Evolutionary conservation across 768 basidiomycete genomes (phyloP).

Genomic region (Rhizopogon vesiculosus): DNA sequence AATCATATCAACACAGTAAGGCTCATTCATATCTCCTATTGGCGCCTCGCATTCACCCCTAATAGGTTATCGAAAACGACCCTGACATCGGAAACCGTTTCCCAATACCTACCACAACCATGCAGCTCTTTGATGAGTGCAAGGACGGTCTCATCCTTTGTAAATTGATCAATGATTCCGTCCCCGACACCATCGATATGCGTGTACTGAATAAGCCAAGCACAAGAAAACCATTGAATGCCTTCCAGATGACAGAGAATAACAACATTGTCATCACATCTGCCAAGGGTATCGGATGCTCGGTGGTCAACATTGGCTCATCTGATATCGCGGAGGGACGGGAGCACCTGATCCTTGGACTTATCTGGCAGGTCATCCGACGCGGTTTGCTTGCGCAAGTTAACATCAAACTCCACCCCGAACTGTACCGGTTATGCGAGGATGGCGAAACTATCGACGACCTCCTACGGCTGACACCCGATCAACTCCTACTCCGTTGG

Average conservation of each 20-base stretch:
- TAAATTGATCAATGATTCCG: slow-evolving; percentile 99
- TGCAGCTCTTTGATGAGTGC: slow-evolving; percentile 98
- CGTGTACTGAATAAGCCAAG: slow-evolving; percentile 94
- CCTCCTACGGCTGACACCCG: slow-evolving; percentile 87
- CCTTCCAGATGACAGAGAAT: slow-evolving; percentile 99
- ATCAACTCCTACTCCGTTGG: slow-evolving; percentile 97
- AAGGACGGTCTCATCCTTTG: slow-evolving; percentile 94
- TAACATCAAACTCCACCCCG: slow-evolving; percentile 97
- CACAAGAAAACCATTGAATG: slow-evolving; percentile 80
- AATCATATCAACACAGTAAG: slow-evolving; percentile 94
- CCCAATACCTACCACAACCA: slow-evolving; percentile 93
- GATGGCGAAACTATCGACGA: slow-evolving; percentile 98
- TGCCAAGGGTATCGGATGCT: slow-evolving; percentile 96
- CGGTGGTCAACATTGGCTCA: slow-evolving; percentile 97
- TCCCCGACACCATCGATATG: slow-evolving; percentile 97
- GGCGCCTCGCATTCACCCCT: background rate
- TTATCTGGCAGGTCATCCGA: slow-evolving; percentile 99
- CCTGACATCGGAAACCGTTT: slow-evolving; percentile 75
- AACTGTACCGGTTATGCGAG: slow-evolving; percentile 92
- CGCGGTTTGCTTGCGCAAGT: slow-evolving; percentile 90
- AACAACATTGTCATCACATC: slow-evolving; percentile 99
- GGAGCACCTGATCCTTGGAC: slow-evolving; percentile 94
- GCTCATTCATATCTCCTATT: slow-evolving; percentile 5
- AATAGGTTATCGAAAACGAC: slow-evolving; percentile 87
- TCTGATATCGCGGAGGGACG: slow-evolving; percentile 88